A percentile compares a stretch with the other conserved stretches of the same genome.
Evolutionary conservation across 129 eudicot genomes (phyloP).

Genomic region (Escallonia herrerae): DNA sequence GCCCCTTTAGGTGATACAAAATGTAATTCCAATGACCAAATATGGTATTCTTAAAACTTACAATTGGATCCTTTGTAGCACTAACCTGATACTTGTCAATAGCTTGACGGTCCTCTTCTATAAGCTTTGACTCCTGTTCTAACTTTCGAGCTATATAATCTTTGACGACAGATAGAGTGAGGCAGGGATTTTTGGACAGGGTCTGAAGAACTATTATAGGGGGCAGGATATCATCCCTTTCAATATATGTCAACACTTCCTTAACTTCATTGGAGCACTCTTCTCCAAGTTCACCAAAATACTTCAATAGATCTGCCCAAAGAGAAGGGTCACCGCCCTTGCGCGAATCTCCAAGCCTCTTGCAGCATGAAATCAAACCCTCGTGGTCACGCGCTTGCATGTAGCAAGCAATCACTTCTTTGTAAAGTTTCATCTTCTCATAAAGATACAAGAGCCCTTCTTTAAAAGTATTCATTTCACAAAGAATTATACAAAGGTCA

Average conservation of each 20-base stretch:
- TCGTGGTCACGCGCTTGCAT: conserved; percentile 95
- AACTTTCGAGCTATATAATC: conserved; percentile 92
- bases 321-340: conserved; percentile 86
- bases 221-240: conserved; percentile 89
- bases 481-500: conserved; percentile 80
- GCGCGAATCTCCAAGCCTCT: conserved; percentile 91
- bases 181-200: conserved; percentile 81
- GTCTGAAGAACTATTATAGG: conserved; percentile 92
- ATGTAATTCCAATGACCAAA: not conserved
- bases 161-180: conserved; percentile 79
- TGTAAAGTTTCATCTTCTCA: conserved; percentile 89
- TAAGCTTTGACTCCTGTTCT: conserved; percentile 81
- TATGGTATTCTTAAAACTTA: not conserved
- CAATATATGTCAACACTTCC: conserved; percentile 81
- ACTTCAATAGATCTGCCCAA: conserved; percentile 88
- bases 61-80: conserved; percentile 5
- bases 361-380: conserved; percentile 94
- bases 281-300: conserved; percentile 99
- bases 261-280: conserved; percentile 92
- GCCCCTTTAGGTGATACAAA: too few relatives aligned
- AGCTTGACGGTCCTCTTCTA: conserved; percentile 87
- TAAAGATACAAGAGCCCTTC: conserved; percentile 85
- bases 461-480: conserved; percentile 80
- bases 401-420: conserved; percentile 97
- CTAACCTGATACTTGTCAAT: conserved; percentile 89